A percentile compares a stretch with the other conserved stretches of the same genome.
These are phyloP conservation scores for Aeminium ludgeri DNA, from an alignment of 495 filamentous ascomycete species.

Conservation along the genomic window DNA sequence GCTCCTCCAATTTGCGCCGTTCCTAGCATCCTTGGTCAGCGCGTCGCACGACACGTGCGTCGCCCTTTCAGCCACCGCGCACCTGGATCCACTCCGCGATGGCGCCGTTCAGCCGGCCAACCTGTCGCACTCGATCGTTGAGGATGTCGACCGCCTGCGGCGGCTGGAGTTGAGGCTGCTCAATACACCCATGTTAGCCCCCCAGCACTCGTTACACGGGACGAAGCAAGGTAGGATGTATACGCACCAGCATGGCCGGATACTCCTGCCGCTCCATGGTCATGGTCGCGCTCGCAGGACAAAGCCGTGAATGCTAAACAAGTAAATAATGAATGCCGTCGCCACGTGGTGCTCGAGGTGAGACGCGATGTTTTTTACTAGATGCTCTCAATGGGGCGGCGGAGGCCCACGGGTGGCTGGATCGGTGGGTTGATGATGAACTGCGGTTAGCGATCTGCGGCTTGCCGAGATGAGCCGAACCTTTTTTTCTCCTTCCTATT, in stretches of 20 bases:
- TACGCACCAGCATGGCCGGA: conserved; percentile 81
- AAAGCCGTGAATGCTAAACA: too few species aligned
- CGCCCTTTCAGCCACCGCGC: conserved; percentile 19
- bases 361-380: too few species aligned
- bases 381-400: too few species aligned
- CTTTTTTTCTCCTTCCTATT: too few species aligned
- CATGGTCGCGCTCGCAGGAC: conserved; percentile 2
- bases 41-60: background rate
- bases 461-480: too few species aligned
- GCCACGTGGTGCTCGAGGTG: too few species aligned
- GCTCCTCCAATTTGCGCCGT: conserved; percentile 79
- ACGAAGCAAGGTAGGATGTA: background rate
- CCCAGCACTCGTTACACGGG: background rate
- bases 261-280: conserved; percentile 48
- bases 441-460: too few species aligned
- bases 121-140: conserved; percentile 74
- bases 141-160: conserved; percentile 69
- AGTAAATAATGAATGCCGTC: too few species aligned
- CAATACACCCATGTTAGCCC: background rate
- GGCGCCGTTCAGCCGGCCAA: conserved; percentile 71
- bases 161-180: conserved; percentile 41
- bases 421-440: too few species aligned
- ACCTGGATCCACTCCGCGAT: conserved; percentile 98
- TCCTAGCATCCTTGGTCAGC: conserved; percentile 40
- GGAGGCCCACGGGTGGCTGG: too few species aligned